phyloP scores from a whole-genome alignment of 2,329 filamentous ascomycete genomes.

The Hypomyces perniciosus region DNA sequence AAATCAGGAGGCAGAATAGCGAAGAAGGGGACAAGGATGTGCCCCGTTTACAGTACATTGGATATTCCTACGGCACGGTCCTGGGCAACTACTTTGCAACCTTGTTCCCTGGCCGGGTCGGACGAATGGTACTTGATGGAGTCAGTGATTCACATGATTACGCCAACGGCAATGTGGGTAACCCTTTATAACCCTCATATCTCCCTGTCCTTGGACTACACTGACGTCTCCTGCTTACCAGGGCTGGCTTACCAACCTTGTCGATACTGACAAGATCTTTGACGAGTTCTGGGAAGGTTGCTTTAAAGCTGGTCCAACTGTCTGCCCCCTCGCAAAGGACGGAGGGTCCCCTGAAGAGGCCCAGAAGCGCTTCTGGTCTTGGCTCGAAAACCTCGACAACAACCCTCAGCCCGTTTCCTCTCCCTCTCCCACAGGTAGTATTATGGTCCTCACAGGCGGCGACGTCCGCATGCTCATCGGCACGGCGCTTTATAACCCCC shows the following conservation, averaged over 20 bases:
- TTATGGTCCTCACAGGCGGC: conserved; percentile 24
- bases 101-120: conserved; percentile 30
- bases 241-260: conserved; percentile 29
- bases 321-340: conserved; percentile 26
- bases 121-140: conserved; percentile 36
- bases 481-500: conserved; percentile 25
- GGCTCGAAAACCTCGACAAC: conserved; percentile 22
- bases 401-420: conserved; percentile 19
- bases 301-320: conserved; percentile 19
- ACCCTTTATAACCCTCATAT: not conserved
- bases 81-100: conserved; percentile 29
- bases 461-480: conserved; percentile 26
- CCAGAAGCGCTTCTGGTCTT: conserved; percentile 24
- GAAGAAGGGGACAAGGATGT: not conserved
- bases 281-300: conserved; percentile 30
- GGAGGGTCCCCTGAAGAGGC: conserved; percentile 18
- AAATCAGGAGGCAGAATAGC: not conserved
- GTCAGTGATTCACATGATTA: conserved; percentile 33
- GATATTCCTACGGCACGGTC: conserved; percentile 38
- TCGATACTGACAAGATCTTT: conserved; percentile 31
- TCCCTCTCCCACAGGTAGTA: conserved; percentile 13
- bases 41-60: conserved; percentile 38
- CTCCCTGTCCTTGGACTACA: not conserved
- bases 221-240: conserved; percentile 1
- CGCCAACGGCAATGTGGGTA: conserved; percentile 11